Percentiles rank a stretch among this genome's conserved stretches.
Conservation (phyloP, 345 rosid species). For the Linum tenue region DNA sequence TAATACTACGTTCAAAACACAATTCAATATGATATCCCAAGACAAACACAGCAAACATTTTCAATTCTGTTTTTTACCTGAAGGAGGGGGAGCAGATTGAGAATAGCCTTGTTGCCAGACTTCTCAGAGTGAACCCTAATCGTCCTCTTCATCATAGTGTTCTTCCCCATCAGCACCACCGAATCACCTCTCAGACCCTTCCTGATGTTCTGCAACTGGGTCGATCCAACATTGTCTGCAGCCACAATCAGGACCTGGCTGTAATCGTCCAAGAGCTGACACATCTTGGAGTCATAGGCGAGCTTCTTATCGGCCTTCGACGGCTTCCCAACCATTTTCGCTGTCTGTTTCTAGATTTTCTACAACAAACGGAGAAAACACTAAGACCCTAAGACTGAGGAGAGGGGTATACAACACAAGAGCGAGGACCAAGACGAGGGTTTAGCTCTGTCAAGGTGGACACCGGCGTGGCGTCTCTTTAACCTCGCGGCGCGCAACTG, state of each 20-base stretch:
- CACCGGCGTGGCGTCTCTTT: not conserved
- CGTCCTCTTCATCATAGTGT: conserved; percentile 5
- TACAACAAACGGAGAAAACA: not conserved
- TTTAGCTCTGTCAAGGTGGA: conserved; percentile 39
- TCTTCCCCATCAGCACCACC: conserved; percentile 3
- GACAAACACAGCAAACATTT: no score
- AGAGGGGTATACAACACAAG: not conserved
- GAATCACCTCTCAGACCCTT: not conserved
- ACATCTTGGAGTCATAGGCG: not conserved
- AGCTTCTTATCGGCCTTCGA: conserved; percentile 6
- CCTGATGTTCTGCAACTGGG: conserved; percentile 4
- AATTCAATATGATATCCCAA: no score
- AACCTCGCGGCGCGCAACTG: not conserved
- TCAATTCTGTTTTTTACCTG: not conserved
- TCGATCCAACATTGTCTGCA: conserved; percentile 4
- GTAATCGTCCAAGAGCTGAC: not conserved
- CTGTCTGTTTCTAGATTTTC: not conserved
- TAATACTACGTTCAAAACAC: not conserved
- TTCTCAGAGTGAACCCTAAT: conserved; percentile 5
- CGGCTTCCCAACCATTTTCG: not conserved
- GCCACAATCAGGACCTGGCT: conserved; percentile 3
- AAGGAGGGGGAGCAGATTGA: not conserved
- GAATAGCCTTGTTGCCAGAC: conserved; percentile 3
- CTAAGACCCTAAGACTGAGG: not conserved
- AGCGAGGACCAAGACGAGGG: conserved; percentile 54